Evolutionary conservation across 2,329 filamentous ascomycete species (phyloP).

Genomic region (Fusarium tjaetaba): DNA sequence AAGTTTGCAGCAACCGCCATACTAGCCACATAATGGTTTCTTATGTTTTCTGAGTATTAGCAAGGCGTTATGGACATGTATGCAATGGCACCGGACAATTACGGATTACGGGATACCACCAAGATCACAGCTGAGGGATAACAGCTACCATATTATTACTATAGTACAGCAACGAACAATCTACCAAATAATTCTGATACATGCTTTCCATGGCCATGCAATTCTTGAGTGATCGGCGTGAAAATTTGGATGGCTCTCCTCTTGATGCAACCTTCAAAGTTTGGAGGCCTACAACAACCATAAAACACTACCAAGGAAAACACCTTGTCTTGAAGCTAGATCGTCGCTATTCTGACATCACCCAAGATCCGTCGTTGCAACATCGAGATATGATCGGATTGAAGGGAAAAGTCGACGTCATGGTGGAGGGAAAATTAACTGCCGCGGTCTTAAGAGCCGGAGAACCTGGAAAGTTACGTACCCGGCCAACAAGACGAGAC

Average conservation of each 20-base stretch:
- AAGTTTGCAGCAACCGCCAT: constrained; percentile 18
- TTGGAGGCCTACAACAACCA: background rate
- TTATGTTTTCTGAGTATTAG: constrained; percentile 21
- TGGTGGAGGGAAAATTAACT: constrained; percentile 12
- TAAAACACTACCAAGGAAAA: background rate
- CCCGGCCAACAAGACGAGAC: background rate
- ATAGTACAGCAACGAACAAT: constrained; percentile 22
- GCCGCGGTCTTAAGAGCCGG: constrained; percentile 14
- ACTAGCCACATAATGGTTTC: constrained; percentile 15
- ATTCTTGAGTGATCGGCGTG: constrained; percentile 5
- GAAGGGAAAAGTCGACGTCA: constrained; percentile 18
- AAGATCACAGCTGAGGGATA: constrained; percentile 22
- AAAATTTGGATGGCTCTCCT: background rate
- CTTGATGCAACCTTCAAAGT: background rate
- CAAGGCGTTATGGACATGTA: constrained; percentile 33
- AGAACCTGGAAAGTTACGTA: background rate
- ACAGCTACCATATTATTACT: constrained; percentile 31
- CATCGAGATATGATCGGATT: constrained; percentile 5
- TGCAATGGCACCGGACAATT: constrained; percentile 16
- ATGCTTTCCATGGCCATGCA: background rate
- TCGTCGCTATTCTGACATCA: constrained; percentile 22
- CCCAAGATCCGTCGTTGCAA: constrained; percentile 5
- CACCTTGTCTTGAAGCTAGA: background rate
- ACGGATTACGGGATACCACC: constrained; percentile 30
- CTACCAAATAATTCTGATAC: background rate